Percentiles rank a stretch among this genome's conserved stretches.
Evolutionary conservation across 345 rosid genomes (phyloP).

Genomic region (Aquilaria malaccensis): DNA sequence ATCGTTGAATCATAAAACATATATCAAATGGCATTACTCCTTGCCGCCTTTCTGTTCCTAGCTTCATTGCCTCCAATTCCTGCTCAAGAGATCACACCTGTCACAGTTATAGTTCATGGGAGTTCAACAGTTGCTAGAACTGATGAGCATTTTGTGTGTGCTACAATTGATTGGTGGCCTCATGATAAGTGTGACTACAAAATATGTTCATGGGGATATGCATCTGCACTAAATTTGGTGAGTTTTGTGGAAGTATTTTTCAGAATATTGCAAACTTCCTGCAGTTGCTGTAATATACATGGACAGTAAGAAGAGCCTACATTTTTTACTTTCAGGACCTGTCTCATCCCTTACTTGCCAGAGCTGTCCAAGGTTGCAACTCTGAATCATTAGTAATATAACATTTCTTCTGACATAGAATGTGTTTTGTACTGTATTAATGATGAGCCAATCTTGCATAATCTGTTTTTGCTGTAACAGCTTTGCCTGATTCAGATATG

Average conservation of each 20-base stretch:
- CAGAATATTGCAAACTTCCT: not conserved
- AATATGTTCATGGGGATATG: slow-evolving; percentile 86
- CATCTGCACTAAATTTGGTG: slow-evolving; percentile 80
- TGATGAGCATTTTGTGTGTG: slow-evolving; percentile 81
- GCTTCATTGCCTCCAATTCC: slow-evolving; percentile 35
- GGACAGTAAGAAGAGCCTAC: slow-evolving; percentile 6
- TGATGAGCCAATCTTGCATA: slow-evolving; percentile 10
- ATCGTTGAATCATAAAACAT: not conserved
- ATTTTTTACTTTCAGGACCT: slow-evolving; percentile 50
- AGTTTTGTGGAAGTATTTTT: slow-evolving; percentile 9
- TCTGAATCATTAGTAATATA: not conserved
- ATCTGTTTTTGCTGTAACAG: slow-evolving; percentile 1
- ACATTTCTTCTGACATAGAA: not conserved
- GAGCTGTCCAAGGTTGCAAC: slow-evolving; percentile 70
- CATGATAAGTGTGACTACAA: slow-evolving; percentile 91
- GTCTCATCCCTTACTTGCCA: slow-evolving; percentile 65
- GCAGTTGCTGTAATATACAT: not conserved
- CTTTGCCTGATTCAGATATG: not conserved
- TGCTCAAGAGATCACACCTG: slow-evolving; percentile 37
- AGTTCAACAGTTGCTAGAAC: slow-evolving; percentile 39
- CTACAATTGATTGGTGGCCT: slow-evolving; percentile 99
- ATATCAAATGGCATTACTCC: slow-evolving; percentile 36
- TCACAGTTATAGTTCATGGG: slow-evolving; percentile 50
- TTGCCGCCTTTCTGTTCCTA: slow-evolving; percentile 30
- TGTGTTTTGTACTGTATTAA: no score